Base-by-base conservation (phyloP, 192 early-diverging fungal genomes). In the Podochytrium sp. region DNA sequence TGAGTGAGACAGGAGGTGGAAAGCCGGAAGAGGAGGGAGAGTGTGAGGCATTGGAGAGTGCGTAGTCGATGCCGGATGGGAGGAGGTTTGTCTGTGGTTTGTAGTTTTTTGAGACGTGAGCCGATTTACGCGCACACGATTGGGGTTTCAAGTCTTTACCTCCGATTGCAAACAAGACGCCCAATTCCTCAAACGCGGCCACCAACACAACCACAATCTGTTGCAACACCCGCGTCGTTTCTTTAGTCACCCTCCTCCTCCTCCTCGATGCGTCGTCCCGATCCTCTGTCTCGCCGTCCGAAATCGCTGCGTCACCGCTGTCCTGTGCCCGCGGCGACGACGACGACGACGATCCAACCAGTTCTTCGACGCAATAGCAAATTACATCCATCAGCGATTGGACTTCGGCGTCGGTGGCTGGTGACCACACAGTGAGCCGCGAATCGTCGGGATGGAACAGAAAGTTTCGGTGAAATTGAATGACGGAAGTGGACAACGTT, bases 121-220 rank as follows among this genome's bases (percentile, higher is more conserved):
- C 0, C 7, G 12, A 39, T 34, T 27, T 3, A 29, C 33, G 20
- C 1, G 1, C 35, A 5, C 18, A 27, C 18, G 37, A 0, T 16
- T n/a, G 55, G 16, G 12, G 60, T 7, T 0, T n/a, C 2, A n/a
- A 37, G 56, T 35, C 27, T 42, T 32, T 63, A 77, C 71, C 77
- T 43, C 51, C 51, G 29, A 52, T 41, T 23, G 33, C 49, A 69
- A 81, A 81, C 40, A 40, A 38, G n/a, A 30, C n/a, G 32, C 76
- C 70, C 29, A 81, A 32, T 38, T 81, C 73, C 2, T 69, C 23
- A 49, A 76, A 75, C 3, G 73, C 72, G 33, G 74, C 60, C 50
- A 76, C 71, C 27, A 75, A 39, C 29, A 78, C 57, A 14, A 69
- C 62, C 16, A 76, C 40, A 2, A 52, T 69, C 61, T 68, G 70